Percentiles rank a stretch among this genome's conserved stretches.
These are phyloP conservation scores for Miamiensis avidus DNA, from an alignment of 169 alveolate species.

Conservation along the genomic window DNA sequence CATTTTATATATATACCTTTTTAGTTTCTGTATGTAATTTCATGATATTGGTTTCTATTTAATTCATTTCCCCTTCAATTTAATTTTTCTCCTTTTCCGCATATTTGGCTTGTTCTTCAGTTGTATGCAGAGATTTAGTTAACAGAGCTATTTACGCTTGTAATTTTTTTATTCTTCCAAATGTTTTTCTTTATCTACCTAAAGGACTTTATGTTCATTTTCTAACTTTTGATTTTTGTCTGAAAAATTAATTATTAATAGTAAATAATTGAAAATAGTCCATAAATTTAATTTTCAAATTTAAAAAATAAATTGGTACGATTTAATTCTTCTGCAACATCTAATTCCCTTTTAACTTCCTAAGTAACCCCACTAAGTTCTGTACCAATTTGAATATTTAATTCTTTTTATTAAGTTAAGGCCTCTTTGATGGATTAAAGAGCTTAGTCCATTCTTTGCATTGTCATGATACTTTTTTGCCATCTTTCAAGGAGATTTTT, in stretches of 20 bases:
- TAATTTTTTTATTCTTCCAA: conserved; percentile 65
- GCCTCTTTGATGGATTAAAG: conserved; percentile 70
- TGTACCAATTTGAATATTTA: conserved; percentile 66
- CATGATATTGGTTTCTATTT: conserved; percentile 74
- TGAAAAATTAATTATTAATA: conserved; percentile 34
- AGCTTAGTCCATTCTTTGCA: conserved; percentile 78
- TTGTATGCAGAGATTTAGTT: conserved; percentile 60
- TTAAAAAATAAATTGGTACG: conserved; percentile 41
- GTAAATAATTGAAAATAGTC: conserved; percentile 18
- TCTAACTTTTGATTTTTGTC: conserved; percentile 68
- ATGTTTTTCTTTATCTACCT: conserved; percentile 59
- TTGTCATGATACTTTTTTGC: conserved; percentile 66
- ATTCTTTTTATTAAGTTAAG: conserved; percentile 63
- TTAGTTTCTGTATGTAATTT: conserved; percentile 70
- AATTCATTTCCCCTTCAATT: conserved; percentile 66
- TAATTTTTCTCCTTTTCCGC: conserved; percentile 71
- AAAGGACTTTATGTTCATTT: conserved; percentile 53
- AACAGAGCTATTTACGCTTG: conserved; percentile 70
- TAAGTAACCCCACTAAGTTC: conserved; percentile 77
- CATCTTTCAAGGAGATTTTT: conserved; percentile 79
- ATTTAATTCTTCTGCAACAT: conserved; percentile 68
- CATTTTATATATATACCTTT: conserved; percentile 25
- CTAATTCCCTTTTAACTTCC: conserved; percentile 63
- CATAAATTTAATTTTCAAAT: conserved; percentile 36
- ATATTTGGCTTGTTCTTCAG: conserved; percentile 70